A percentile compares a stretch with the other conserved stretches of the same genome.
These are phyloP conservation scores for Yarrowia hollandica DNA, from an alignment of 805 yeast species.

Conservation along the genomic window DNA sequence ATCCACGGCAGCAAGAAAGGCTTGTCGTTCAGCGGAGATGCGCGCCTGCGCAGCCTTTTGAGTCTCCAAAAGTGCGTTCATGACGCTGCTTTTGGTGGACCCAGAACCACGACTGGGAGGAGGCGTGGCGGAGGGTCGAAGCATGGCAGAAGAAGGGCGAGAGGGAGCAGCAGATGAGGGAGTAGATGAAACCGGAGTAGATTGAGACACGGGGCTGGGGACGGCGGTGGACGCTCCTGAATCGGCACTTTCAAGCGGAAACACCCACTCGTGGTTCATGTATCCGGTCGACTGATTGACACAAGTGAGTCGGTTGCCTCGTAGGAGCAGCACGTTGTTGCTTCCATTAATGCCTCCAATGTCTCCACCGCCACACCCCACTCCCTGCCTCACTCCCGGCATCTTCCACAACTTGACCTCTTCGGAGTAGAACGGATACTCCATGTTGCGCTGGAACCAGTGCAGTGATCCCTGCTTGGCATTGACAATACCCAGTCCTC, in stretches of 20 bases:
- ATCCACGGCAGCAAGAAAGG: slow-evolving; percentile 27
- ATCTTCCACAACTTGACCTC: slow-evolving; percentile 35
- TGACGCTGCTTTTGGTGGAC: not conserved
- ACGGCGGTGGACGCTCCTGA: not conserved
- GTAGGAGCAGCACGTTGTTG: not conserved
- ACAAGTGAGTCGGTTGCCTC: not conserved
- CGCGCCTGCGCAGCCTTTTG: not conserved
- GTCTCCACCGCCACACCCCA: too few relatives aligned
- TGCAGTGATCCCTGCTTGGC: slow-evolving; percentile 60
- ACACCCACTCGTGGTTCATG: slow-evolving; percentile 1
- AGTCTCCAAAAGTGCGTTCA: not conserved
- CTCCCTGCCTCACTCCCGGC: slow-evolving; percentile 35
- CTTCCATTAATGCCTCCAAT: too few relatives aligned
- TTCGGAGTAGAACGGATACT: slow-evolving; percentile 32
- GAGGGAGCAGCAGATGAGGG: not conserved
- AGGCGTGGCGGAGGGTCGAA: not conserved
- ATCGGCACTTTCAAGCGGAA: slow-evolving; percentile 4
- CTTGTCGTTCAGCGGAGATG: not conserved
- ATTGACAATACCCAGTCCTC: slow-evolving; percentile 54
- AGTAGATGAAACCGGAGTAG: not conserved
- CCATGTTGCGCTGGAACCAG: slow-evolving; percentile 48
- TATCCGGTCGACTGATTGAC: not conserved
- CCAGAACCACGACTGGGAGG: not conserved
- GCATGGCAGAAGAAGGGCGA: not conserved
- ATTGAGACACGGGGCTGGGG: not conserved